Evolutionary conservation across 129 eudicot species (phyloP).

Genomic region (Apium graveolens): DNA sequence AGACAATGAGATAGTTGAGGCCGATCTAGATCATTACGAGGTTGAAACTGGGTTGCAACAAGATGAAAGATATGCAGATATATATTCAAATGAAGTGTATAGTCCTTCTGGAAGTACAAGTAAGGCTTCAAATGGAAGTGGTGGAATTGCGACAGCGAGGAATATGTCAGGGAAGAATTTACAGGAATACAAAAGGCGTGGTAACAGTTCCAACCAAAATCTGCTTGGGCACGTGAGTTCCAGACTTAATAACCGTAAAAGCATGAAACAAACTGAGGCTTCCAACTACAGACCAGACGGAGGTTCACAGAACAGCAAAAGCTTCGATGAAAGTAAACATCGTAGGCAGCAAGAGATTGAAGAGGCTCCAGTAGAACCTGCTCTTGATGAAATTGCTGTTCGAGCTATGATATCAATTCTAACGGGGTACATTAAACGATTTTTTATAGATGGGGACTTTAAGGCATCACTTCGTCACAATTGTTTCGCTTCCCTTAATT

Average conservation of each 20-base stretch:
- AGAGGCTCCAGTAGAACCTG: conserved; percentile 33
- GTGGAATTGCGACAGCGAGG: conserved; percentile 15
- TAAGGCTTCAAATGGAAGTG: conserved; percentile 15
- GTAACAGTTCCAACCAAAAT: conserved; percentile 21
- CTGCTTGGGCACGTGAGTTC: conserved; percentile 4
- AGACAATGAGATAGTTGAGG: conserved; percentile 41
- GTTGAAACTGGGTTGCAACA: conserved; percentile 27
- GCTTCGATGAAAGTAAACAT: conserved; percentile 25
- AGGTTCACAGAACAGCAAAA: conserved; percentile 24
- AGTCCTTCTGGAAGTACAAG: conserved; percentile 31
- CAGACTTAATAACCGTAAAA: conserved; percentile 20
- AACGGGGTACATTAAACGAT: conserved; percentile 42
- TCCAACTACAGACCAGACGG: conserved; percentile 26
- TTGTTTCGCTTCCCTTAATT: conserved; percentile 54
- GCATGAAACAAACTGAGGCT: conserved; percentile 22
- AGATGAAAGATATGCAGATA: conserved; percentile 33
- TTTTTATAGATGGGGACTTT: conserved; percentile 46
- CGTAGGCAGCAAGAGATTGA: conserved; percentile 36
- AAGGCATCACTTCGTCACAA: conserved; percentile 58
- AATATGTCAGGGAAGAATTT: conserved; percentile 26
- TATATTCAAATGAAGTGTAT: conserved; percentile 44
- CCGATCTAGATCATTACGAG: conserved; percentile 22
- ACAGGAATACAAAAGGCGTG: conserved; percentile 23
- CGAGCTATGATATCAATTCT: conserved; percentile 59
- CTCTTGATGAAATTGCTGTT: conserved; percentile 73